Evolutionary conservation across 1,284 basidiomycete genomes (phyloP).

Genomic region (Athelia psychrophila): DNA sequence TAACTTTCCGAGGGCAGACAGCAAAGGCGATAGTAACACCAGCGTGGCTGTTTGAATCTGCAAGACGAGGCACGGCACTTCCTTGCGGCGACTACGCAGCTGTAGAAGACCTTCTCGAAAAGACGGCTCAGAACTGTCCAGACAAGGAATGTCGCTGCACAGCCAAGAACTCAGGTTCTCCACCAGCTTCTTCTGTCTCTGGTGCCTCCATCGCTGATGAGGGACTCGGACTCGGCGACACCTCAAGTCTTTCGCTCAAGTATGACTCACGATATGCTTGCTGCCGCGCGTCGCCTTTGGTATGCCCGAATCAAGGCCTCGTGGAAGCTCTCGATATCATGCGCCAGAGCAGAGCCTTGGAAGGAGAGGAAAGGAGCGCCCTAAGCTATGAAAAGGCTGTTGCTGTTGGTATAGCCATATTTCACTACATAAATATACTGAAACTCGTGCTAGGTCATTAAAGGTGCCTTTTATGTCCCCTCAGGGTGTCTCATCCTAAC

Average conservation of each 20-base stretch:
- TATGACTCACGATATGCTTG: slow-evolving; percentile 53
- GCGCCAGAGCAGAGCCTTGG: slow-evolving; percentile 52
- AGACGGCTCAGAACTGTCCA: slow-evolving; percentile 41
- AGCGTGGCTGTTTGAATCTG: slow-evolving; percentile 62
- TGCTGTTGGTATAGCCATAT: slow-evolving; percentile 39
- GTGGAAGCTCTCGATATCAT: slow-evolving; percentile 58
- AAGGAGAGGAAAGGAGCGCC: slow-evolving; percentile 62
- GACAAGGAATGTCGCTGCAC: slow-evolving; percentile 16
- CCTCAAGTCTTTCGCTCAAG: slow-evolving; percentile 26
- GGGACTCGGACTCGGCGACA: slow-evolving; percentile 13
- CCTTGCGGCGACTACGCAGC: slow-evolving; percentile 56
- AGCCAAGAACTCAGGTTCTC: slow-evolving; percentile 5
- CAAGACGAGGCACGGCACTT: slow-evolving; percentile 36
- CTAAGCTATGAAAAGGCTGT: slow-evolving; percentile 68
- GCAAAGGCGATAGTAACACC: slow-evolving; percentile 64
- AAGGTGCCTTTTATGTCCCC: slow-evolving; percentile 40
- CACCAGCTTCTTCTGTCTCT: slow-evolving; percentile 10
- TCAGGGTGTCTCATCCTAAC: too few relatives aligned
- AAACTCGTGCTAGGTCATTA: slow-evolving; percentile 42
- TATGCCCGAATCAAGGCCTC: slow-evolving; percentile 64
- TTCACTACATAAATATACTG: neutral
- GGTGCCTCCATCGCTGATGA: slow-evolving; percentile 1
- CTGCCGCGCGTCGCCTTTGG: slow-evolving; percentile 56
- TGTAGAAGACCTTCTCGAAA: slow-evolving; percentile 43
- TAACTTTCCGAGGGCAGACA: slow-evolving; percentile 37